Percentiles rank a stretch among this genome's conserved stretches.
Conservation (phyloP, 768 basidiomycete genomes). For the Nidularia pulvinata region DNA sequence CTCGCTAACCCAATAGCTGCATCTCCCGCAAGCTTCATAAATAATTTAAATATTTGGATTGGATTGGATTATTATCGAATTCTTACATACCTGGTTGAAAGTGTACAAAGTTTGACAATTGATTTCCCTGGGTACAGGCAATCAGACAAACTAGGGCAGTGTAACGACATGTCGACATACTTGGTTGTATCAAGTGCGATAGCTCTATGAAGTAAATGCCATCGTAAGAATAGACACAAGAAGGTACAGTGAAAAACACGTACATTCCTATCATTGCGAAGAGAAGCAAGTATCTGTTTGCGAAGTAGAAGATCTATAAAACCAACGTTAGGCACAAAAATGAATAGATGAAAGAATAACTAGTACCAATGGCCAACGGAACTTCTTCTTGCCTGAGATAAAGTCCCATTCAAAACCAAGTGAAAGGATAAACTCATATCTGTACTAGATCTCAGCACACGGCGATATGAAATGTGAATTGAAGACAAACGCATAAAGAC, state of each 20-base stretch:
- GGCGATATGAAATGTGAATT: not conserved
- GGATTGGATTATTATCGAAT: not conserved
- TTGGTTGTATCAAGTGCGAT: slow-evolving; percentile 48
- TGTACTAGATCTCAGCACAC: slow-evolving; percentile 10
- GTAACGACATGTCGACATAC: slow-evolving; percentile 8
- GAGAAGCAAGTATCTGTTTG: slow-evolving; percentile 64
- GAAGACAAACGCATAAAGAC: slow-evolving; percentile 44
- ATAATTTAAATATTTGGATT: not conserved
- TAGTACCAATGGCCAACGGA: slow-evolving; percentile 69
- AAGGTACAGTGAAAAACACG: slow-evolving; percentile 19
- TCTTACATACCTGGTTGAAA: not conserved
- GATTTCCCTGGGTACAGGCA: not conserved
- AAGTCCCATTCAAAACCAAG: slow-evolving; percentile 64
- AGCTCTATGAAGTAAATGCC: slow-evolving; percentile 26
- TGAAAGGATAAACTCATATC: slow-evolving; percentile 56
- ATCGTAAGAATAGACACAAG: slow-evolving; percentile 5
- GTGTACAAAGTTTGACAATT: slow-evolving; percentile 1
- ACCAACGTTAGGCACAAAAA: not conserved
- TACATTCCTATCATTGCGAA: slow-evolving; percentile 70
- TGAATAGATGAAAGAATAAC: not conserved
- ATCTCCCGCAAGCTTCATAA: slow-evolving; percentile 18
- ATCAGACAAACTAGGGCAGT: not conserved
- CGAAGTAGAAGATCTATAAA: slow-evolving; percentile 62
- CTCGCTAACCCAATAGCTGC: slow-evolving; percentile 58
- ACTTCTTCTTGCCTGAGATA: slow-evolving; percentile 51